Base-by-base conservation (phyloP, 306 rosid species). In the Vigna angularis region DNA sequence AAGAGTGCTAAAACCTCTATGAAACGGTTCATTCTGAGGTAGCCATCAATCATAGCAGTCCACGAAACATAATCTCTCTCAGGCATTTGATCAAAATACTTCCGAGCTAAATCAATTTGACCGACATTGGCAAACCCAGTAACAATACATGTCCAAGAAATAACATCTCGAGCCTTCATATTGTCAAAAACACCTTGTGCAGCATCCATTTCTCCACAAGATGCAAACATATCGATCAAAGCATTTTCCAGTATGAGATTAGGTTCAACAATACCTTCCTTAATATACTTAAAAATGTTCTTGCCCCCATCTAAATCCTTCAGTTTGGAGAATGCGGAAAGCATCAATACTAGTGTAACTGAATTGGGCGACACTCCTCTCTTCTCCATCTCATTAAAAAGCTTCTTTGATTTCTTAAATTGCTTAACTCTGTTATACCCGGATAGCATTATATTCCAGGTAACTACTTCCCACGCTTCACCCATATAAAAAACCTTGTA, bases 41-140 rank as follows among this genome's bases (percentile, higher is more conserved):
- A 92, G 24, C 97, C 92, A 72, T 95, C 97, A 72, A 95, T 90
- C 85, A 92, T 89, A 72, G 97, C 95, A 76, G 97, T 95, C 98
- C 98, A 95, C 7, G 96, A 92, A 82, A 95, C 83, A 47, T 81
- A 75, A 80, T 95, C 98, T 66, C 89, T 90, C 82, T 64, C 93
- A 32, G 93, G 83, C 91, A 89, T 94, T 72, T 85, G 80, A 80
- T 87, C 84, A 53, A 94, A 94, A 82, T 90, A 85, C 70, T 79
- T 84, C 11, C 92, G 80, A 66, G 93, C 98, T 71, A 86, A 69
- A 78, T 90, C 92, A 72, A 92, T 74, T 74, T 80, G 80, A 57
- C 91, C 94, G 1, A 77, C 68, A 78, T 77, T 86, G 70, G 87
- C 85, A 82, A 84, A 89, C 67, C 98, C 98, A 0, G 82, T 65